phyloP scores from a whole-genome alignment of 495 filamentous ascomycete species.

The Tetracladium setigerum region DNA sequence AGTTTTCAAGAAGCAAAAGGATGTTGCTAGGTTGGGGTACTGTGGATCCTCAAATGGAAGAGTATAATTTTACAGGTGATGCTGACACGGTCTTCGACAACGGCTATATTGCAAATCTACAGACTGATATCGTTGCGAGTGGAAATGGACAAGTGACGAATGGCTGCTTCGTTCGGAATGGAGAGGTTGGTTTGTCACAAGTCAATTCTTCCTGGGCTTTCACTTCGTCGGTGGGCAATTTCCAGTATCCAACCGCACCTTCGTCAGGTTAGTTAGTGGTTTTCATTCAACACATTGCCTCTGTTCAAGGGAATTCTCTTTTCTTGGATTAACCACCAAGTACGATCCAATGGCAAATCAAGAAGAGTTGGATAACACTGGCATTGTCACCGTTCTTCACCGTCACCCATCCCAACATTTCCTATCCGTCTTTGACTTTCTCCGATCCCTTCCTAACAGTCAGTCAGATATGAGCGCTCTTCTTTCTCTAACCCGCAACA shows the following conservation, averaged over 20 bases:
- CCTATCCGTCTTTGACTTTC: not conserved
- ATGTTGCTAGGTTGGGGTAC: constrained; percentile 46
- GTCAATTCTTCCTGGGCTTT: constrained; percentile 54
- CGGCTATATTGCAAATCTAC: constrained; percentile 12
- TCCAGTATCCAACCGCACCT: constrained; percentile 19
- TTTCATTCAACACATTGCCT: too few relatives aligned
- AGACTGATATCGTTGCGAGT: constrained; percentile 10
- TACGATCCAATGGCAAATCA: too few relatives aligned
- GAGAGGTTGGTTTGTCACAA: constrained; percentile 27
- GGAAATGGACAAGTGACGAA: constrained; percentile 32
- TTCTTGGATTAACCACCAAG: too few relatives aligned
- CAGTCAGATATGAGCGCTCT: constrained; percentile 22
- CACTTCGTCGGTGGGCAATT: constrained; percentile 24
- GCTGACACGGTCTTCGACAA: constrained; percentile 14
- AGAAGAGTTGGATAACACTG: too few relatives aligned
- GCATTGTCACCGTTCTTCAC: too few relatives aligned
- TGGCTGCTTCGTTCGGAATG: constrained; percentile 44
- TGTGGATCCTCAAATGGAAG: constrained; percentile 48
- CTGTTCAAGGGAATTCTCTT: too few relatives aligned
- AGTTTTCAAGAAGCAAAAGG: constrained; percentile 40
- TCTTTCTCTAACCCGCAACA: constrained; percentile 29
- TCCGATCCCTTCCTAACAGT: not conserved
- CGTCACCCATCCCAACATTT: not conserved
- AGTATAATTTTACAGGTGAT: constrained; percentile 40
- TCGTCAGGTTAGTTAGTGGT: constrained; percentile 13